These are phyloP conservation scores for Saksenaea vasiformis DNA, from an alignment of 371 early-diverging fungal genomes.

Conservation along the genomic window DNA sequence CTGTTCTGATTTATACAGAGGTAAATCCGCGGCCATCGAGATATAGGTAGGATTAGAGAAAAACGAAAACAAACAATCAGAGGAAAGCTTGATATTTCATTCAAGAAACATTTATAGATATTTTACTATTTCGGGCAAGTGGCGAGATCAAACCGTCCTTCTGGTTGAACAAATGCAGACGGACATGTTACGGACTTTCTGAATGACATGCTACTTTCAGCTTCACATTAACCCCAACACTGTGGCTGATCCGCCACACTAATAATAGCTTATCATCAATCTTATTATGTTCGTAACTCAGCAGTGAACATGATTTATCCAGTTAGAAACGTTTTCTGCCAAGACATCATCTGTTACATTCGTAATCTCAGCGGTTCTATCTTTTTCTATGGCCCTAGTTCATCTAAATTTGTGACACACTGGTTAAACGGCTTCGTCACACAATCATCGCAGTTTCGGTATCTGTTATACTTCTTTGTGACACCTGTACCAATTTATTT, in stretches of 20 bases:
- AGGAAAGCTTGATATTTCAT: neutral
- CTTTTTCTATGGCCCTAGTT: neutral
- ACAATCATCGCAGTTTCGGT: neutral
- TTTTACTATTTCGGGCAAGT: neutral
- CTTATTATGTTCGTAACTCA: no score
- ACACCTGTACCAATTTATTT: neutral
- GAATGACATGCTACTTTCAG: no score
- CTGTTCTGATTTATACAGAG: neutral
- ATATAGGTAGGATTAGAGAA: neutral
- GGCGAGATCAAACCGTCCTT: neutral
- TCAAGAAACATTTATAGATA: neutral
- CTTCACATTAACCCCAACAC: no score
- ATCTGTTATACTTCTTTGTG: neutral
- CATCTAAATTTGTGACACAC: neutral
- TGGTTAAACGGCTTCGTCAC: slow-evolving; percentile 5
- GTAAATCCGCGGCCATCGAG: neutral
- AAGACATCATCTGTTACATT: neutral
- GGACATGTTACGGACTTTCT: no score
- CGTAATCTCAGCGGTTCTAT: neutral
- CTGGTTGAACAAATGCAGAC: neutral
- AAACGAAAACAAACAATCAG: neutral
- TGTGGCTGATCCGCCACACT: no score
- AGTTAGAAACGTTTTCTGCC: neutral
- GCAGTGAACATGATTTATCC: neutral
- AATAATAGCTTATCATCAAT: no score